Conservation (phyloP, 1,284 basidiomycete genomes). For the Gymnopus androsaceus region DNA sequence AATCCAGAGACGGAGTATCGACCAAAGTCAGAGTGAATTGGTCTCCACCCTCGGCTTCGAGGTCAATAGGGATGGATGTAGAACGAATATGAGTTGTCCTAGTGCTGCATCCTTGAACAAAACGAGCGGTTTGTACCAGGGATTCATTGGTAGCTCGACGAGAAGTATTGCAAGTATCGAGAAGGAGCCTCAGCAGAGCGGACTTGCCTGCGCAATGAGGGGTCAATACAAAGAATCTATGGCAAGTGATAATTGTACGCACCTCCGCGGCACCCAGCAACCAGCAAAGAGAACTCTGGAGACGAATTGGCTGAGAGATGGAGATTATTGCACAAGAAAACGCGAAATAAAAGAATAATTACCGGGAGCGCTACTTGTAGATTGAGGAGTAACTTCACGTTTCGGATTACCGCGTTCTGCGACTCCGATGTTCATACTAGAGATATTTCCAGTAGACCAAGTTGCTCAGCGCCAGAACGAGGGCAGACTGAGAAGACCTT, state of each 20-base stretch:
- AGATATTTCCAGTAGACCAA: background rate
- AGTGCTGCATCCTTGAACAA: constrained; percentile 68
- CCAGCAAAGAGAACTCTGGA: constrained; percentile 68
- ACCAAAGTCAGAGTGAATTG: constrained; percentile 67
- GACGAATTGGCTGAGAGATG: background rate
- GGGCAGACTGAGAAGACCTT: background rate
- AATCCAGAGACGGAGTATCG: constrained; percentile 78
- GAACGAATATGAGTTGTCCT: constrained; percentile 69
- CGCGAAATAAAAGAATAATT: background rate
- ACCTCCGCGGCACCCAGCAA: constrained; percentile 65
- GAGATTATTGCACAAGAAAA: background rate
- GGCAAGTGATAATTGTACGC: constrained; percentile 25
- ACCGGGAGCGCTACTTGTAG: constrained; percentile 1
- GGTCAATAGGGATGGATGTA: constrained; percentile 66
- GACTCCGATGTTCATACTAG: constrained; percentile 12
- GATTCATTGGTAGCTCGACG: constrained; percentile 62
- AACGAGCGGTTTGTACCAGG: constrained; percentile 72
- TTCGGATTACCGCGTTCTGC: constrained; percentile 1
- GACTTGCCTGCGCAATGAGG: constrained; percentile 70
- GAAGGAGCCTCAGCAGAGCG: constrained; percentile 73
- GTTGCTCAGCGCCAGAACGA: constrained; percentile 6
- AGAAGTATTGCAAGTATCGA: constrained; percentile 71
- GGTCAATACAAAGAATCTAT: constrained; percentile 18
- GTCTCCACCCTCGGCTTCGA: constrained; percentile 48
- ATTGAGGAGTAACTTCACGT: constrained; percentile 8